Conservation (phyloP, 1,284 basidiomycete species). For the Bjerkandera adusta region DNA sequence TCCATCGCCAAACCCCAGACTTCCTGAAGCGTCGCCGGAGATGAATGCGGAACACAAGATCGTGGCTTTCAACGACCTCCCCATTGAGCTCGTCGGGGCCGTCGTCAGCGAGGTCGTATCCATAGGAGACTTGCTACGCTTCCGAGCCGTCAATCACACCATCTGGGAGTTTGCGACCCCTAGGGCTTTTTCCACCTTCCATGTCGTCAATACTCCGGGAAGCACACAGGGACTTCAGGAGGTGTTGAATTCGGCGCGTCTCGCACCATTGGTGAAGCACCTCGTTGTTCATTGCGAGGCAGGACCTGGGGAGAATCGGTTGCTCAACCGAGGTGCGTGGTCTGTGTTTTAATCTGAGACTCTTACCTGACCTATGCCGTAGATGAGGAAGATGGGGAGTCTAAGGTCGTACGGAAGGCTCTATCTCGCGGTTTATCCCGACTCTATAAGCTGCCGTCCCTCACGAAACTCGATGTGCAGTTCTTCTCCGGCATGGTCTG, state of each 20-base stretch:
- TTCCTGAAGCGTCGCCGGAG: no score
- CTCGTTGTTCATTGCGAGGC: constrained; percentile 17
- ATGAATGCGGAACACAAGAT: no score
- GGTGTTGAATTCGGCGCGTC: constrained; percentile 8
- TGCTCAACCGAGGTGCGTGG: constrained; percentile 8
- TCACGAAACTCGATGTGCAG: constrained; percentile 13
- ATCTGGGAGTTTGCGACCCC: constrained; percentile 18
- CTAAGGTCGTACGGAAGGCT: constrained; percentile 6
- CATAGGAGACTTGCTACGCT: constrained; percentile 12
- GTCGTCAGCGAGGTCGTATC: constrained; percentile 15
- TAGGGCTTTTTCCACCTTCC: constrained; percentile 14
- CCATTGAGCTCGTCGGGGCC: constrained; percentile 18
- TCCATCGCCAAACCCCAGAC: no score
- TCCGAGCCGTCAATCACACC: constrained; percentile 17
- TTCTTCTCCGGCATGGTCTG: constrained; percentile 9
- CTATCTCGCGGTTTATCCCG: constrained; percentile 7
- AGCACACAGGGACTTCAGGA: constrained; percentile 8
- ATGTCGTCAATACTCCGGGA: constrained; percentile 13
- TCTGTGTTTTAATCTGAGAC: background rate
- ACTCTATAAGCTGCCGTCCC: constrained; percentile 12
- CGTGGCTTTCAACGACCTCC: constrained; percentile 11
- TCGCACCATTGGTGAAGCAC: constrained; percentile 15
- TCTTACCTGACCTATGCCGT: background rate
- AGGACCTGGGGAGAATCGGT: constrained; percentile 4
- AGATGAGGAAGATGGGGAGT: constrained; percentile 9